Conservation (phyloP, 768 basidiomycete species). For the Tricholoma sp. region DNA sequence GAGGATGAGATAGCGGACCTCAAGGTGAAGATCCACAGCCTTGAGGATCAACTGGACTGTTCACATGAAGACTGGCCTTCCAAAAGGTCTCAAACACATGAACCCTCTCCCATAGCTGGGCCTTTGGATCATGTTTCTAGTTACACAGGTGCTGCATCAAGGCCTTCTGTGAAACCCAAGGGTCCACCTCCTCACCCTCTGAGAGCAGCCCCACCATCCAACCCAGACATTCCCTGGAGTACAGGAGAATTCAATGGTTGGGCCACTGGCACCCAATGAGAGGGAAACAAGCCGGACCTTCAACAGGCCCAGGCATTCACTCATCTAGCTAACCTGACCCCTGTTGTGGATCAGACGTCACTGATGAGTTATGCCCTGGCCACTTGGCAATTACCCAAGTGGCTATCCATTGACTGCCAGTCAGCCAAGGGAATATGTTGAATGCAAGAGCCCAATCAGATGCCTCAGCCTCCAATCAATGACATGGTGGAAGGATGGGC, state of each 20-base stretch:
- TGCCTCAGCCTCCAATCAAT: too few species aligned
- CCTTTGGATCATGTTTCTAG: not conserved
- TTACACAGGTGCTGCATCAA: not conserved
- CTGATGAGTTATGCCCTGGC: not conserved
- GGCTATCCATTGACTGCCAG: not conserved
- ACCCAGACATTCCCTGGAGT: too few species aligned
- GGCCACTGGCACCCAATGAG: not conserved
- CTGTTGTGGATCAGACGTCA: not conserved
- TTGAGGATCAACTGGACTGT: too few species aligned
- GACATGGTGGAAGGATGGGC: too few species aligned
- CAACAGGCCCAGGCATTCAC: too few species aligned
- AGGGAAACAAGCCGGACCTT: not conserved
- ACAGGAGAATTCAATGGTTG: too few species aligned
- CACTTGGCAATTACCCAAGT: too few species aligned
- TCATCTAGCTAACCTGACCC: not conserved
- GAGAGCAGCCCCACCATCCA: too few species aligned
- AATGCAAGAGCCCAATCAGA: too few species aligned
- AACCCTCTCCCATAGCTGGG: not conserved
- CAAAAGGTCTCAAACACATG: not conserved
- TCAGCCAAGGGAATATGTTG: not conserved
- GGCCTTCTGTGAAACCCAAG: not conserved
- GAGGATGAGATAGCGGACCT: not conserved
- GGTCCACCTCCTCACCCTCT: not conserved
- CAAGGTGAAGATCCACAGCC: too few species aligned
- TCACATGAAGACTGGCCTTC: not conserved